Percentiles rank a stretch among this genome's conserved stretches.
These are phyloP conservation scores for Fomitopsis palustris DNA, from an alignment of 1,284 basidiomycete species.

Conservation along the genomic window DNA sequence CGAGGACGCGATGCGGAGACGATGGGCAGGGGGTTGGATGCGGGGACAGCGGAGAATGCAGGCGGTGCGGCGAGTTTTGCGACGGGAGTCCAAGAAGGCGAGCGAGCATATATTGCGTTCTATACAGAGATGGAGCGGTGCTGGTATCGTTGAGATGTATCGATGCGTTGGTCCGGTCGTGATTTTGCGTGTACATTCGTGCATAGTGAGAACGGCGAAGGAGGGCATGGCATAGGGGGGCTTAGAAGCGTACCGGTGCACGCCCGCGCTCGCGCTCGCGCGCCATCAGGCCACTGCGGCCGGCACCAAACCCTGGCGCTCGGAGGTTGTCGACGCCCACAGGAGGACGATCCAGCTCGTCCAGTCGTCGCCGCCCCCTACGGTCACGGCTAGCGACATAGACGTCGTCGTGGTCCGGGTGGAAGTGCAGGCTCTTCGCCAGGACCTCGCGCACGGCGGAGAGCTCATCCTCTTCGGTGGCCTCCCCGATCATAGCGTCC, in stretches of 20 bases:
- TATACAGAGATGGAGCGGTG: not conserved
- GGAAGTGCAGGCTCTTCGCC: conserved; percentile 8
- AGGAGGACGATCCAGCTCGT: conserved; percentile 23
- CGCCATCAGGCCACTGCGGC: conserved; percentile 25
- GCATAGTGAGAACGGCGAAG: not conserved
- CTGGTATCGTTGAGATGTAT: not conserved
- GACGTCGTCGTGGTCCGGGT: conserved; percentile 14
- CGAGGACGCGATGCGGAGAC: not conserved
- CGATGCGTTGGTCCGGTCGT: conserved; percentile 14
- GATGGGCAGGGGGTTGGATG: too few relatives aligned
- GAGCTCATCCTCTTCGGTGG: conserved; percentile 14
- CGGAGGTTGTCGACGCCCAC: conserved; percentile 8
- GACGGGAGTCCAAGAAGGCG: not conserved
- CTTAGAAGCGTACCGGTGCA: conserved; percentile 2
- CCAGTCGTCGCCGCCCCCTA: conserved; percentile 22
- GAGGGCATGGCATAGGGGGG: not conserved
- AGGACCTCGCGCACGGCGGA: conserved; percentile 13
- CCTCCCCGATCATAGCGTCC: conserved; percentile 14
- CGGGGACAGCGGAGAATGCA: not conserved
- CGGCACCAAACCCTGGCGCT: conserved; percentile 26
- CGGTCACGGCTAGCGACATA: conserved; percentile 6
- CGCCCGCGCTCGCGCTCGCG: conserved; percentile 21
- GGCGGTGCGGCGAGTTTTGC: not conserved
- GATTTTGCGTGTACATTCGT: conserved; percentile 4
- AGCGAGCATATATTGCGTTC: not conserved